Percentiles rank a stretch among this genome's conserved stretches.
Evolutionary conservation across 208 protist species (phyloP).

Genomic region (Leishmania major): DNA sequence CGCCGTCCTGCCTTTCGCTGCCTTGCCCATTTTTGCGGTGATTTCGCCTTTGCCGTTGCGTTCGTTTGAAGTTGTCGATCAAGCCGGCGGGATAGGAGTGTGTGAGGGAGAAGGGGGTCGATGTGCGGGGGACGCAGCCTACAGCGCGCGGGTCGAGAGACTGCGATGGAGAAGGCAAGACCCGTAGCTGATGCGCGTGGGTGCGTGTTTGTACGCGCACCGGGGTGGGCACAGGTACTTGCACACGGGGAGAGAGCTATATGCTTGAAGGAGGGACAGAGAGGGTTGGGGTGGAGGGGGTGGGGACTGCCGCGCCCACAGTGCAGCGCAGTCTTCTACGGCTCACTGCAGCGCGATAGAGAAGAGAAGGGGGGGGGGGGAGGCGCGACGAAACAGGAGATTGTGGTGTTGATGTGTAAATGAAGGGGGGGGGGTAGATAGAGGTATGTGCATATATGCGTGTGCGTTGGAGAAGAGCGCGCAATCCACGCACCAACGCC

Average conservation of each 20-base stretch:
- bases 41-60: neutral
- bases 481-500: neutral
- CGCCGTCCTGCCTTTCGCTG: conserved; percentile 13
- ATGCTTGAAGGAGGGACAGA: neutral
- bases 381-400: neutral
- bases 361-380: neutral
- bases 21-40: conserved; percentile 22
- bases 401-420: neutral
- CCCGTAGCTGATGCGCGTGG: neutral
- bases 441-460: neutral
- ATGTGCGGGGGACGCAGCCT: neutral
- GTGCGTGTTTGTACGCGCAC: neutral
- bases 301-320: neutral
- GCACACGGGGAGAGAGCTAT: neutral
- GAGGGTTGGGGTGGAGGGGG: neutral
- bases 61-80: neutral
- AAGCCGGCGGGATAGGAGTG: neutral
- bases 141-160: neutral
- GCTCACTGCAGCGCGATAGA: neutral
- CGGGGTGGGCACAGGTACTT: neutral
- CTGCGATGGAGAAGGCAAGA: neutral
- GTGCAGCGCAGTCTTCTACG: neutral
- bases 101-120: neutral
- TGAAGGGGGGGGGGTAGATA: neutral
- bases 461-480: neutral